Evolutionary conservation across 1,284 basidiomycete genomes (phyloP).

Genomic region (Cutaneotrichosporon curvatum): DNA sequence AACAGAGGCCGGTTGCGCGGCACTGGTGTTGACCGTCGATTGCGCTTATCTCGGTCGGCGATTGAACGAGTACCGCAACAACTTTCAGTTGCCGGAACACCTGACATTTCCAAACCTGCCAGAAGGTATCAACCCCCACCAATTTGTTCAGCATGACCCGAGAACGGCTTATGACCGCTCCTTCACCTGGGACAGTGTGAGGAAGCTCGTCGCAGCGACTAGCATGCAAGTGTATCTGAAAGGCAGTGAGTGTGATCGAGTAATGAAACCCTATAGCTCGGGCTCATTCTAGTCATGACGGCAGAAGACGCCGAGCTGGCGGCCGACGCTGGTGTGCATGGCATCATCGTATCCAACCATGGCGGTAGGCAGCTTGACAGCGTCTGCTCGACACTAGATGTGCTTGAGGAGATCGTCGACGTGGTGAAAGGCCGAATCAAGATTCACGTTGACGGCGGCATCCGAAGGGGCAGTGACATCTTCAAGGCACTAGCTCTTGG

Average conservation of each 20-base stretch:
- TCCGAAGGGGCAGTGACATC: conserved; percentile 30
- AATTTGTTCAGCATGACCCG: conserved; percentile 9
- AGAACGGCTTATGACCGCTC: conserved; percentile 11
- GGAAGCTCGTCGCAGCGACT: neutral
- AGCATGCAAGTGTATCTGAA: conserved; percentile 18
- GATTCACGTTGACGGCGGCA: conserved; percentile 33
- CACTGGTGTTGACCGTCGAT: conserved; percentile 28
- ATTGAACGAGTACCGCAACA: conserved; percentile 21
- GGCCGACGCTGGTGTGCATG: conserved; percentile 24
- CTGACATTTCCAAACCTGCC: conserved; percentile 18
- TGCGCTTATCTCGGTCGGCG: conserved; percentile 22
- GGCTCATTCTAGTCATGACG: conserved; percentile 11
- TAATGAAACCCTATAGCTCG: neutral
- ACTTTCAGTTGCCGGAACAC: conserved; percentile 12
- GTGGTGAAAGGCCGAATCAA: conserved; percentile 25
- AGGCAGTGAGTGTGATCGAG: conserved; percentile 12
- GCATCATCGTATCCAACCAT: conserved; percentile 30
- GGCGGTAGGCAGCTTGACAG: conserved; percentile 38
- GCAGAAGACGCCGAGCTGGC: conserved; percentile 29
- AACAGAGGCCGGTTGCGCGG: conserved; percentile 19
- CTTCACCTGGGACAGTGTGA: conserved; percentile 16
- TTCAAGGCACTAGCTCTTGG: conserved; percentile 38
- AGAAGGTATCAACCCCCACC: conserved; percentile 8
- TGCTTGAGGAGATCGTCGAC: conserved; percentile 22
- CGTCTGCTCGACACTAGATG: conserved; percentile 21